Evolutionary conservation across 768 basidiomycete species (phyloP).

Genomic region (Collybiopsis confluens): DNA sequence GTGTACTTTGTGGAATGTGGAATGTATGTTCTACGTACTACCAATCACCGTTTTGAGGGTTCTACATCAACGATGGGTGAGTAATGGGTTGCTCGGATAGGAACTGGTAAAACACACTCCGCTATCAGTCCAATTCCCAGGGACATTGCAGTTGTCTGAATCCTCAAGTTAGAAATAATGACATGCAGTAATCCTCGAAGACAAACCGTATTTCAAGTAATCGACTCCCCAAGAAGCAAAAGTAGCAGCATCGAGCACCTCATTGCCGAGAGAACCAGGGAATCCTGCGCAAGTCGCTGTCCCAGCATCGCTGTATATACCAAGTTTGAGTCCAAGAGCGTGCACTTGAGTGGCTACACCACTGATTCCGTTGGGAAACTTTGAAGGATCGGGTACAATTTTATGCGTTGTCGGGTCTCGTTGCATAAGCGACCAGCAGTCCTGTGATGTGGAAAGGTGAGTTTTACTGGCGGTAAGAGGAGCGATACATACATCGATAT

Average conservation of each 20-base stretch:
- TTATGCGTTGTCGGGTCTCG: slow-evolving; percentile 37
- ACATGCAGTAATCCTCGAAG: too few species aligned
- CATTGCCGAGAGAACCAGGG: slow-evolving; percentile 52
- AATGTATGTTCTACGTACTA: slow-evolving; percentile 26
- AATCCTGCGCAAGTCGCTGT: slow-evolving; percentile 48
- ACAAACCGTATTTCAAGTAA: slow-evolving; percentile 53
- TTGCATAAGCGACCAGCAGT: slow-evolving; percentile 41
- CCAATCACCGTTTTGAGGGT: slow-evolving; percentile 37
- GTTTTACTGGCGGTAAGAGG: neutral
- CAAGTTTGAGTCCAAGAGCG: neutral
- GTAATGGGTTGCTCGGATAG: neutral
- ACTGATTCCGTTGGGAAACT: slow-evolving; percentile 51
- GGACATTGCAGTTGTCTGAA: slow-evolving; percentile 52
- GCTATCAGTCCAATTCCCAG: slow-evolving; percentile 44
- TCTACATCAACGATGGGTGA: slow-evolving; percentile 13
- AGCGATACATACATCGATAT: slow-evolving; percentile 40
- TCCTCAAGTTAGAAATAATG: neutral
- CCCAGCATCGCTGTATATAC: slow-evolving; percentile 42
- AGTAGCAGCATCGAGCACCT: slow-evolving; percentile 45
- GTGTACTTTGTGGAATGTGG: neutral
- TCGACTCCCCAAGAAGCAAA: slow-evolving; percentile 54
- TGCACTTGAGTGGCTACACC: slow-evolving; percentile 31
- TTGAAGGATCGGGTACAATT: slow-evolving; percentile 45
- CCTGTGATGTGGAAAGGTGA: slow-evolving; percentile 22
- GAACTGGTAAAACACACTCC: slow-evolving; percentile 21